Conservation (phyloP, 257 asterid genomes). For the Nicotiana tomentosiformis region DNA sequence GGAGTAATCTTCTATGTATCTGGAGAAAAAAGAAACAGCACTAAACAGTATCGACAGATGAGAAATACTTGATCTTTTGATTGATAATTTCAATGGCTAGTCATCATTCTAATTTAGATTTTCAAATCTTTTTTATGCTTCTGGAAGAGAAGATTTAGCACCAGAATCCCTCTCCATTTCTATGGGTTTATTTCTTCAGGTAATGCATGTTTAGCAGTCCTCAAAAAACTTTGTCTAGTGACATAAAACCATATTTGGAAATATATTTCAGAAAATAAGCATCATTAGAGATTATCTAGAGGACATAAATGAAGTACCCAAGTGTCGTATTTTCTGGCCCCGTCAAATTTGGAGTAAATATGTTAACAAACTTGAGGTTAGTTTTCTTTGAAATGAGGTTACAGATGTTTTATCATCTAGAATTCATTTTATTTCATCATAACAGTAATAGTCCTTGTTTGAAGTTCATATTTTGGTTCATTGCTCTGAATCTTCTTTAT, state of each 20-base stretch:
- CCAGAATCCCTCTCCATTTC: slow-evolving; percentile 71
- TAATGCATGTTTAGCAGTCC: slow-evolving; percentile 12
- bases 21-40: no score
- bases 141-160: slow-evolving; percentile 67
- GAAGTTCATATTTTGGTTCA: no score
- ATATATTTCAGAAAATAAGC: slow-evolving; percentile 56
- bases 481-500: background rate
- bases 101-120: no score
- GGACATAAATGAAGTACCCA: slow-evolving; percentile 35
- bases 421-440: no score
- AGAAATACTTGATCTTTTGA: no score
- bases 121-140: slow-evolving; percentile 79
- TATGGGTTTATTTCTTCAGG: slow-evolving; percentile 94
- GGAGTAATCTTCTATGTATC: no score
- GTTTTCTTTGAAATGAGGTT: background rate
- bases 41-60: no score
- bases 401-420: background rate
- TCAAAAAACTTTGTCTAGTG: background rate
- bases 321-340: slow-evolving; percentile 94
- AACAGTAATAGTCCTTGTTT: no score
- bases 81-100: no score
- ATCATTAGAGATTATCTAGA: slow-evolving; percentile 68
- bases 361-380: slow-evolving; percentile 75
- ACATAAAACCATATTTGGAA: background rate
- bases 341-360: slow-evolving; percentile 85